A percentile compares a stretch with the other conserved stretches of the same genome.
phyloP scores from a whole-genome alignment of 306 rosid genomes.

The Rubus idaeus region DNA sequence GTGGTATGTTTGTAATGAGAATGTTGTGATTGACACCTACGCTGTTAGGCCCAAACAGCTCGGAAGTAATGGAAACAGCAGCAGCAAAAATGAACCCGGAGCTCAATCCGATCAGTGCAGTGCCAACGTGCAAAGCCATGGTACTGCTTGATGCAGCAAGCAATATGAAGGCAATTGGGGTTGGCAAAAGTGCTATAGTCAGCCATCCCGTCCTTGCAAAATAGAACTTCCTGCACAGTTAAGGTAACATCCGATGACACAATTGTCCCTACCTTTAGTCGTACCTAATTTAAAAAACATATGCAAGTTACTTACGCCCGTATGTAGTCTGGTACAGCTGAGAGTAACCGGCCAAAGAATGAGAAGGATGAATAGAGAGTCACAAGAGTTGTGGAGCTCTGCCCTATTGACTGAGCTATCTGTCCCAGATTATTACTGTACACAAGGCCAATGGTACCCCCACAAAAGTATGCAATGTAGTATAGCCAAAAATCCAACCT shows the following conservation, averaged over 20 bases:
- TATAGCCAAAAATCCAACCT: constrained; percentile 91
- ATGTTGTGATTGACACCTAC: constrained; percentile 90
- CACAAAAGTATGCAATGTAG: constrained; percentile 79
- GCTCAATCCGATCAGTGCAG: constrained; percentile 81
- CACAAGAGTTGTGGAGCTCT: constrained; percentile 55
- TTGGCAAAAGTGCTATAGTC: constrained; percentile 74
- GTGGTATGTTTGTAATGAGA: constrained; percentile 83
- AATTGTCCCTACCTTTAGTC: neutral
- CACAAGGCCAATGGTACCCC: constrained; percentile 95
- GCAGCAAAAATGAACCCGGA: constrained; percentile 97
- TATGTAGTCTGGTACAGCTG: constrained; percentile 85
- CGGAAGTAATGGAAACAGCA: constrained; percentile 87
- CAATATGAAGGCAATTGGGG: constrained; percentile 76
- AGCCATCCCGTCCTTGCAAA: constrained; percentile 98
- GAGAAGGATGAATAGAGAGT: constrained; percentile 89
- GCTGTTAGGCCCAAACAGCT: constrained; percentile 83
- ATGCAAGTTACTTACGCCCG: constrained; percentile 56
- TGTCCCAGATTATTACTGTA: constrained; percentile 96
- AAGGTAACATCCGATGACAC: neutral
- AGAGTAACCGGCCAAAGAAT: constrained; percentile 94
- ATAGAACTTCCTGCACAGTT: constrained; percentile 65
- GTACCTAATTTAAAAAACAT: neutral
- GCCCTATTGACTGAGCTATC: constrained; percentile 84
- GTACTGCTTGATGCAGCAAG: constrained; percentile 59
- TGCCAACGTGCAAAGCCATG: constrained; percentile 51